These are phyloP conservation scores for Eucalyptus tenuipes DNA, from an alignment of 345 rosid genomes.

Conservation along the genomic window DNA sequence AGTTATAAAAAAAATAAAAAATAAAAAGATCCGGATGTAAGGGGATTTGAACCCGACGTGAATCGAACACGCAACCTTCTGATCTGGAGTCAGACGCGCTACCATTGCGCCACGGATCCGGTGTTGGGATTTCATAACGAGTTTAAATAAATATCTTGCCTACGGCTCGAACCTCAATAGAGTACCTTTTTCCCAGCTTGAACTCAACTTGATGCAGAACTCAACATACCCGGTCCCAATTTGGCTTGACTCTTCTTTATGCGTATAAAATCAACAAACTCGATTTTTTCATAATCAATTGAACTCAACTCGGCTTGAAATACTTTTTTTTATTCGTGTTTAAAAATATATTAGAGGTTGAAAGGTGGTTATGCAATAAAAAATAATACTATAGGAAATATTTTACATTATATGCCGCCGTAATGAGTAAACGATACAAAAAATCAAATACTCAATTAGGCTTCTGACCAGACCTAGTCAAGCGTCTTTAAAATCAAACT, in stretches of 20 bases:
- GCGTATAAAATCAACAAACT: too few relatives aligned
- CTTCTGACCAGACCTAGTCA: accelerated
- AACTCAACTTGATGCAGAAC: too few relatives aligned
- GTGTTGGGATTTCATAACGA: too few relatives aligned
- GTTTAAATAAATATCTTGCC: too few relatives aligned
- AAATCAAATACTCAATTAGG: too few relatives aligned
- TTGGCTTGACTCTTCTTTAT: accelerated
- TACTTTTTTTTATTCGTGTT: too few relatives aligned
- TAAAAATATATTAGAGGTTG: accelerated
- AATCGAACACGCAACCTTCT: slow-evolving; percentile 97
- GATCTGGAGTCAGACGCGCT: slow-evolving; percentile 99
- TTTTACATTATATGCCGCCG: accelerated
- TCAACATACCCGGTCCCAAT: accelerated
- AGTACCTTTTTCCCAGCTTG: too few relatives aligned
- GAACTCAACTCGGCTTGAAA: accelerated
- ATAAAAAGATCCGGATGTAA: not conserved
- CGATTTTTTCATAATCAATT: accelerated
- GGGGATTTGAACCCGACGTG: slow-evolving; percentile 70
- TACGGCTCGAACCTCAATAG: too few relatives aligned
- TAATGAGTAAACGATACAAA: too few relatives aligned
- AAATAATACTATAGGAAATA: accelerated
- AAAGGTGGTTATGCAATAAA: too few relatives aligned
- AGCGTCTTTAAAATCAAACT: accelerated
- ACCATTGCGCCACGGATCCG: slow-evolving; percentile 98
- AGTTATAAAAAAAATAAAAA: not conserved